These are phyloP conservation scores for Albatrellus ellisii DNA, from an alignment of 768 basidiomycete species.

Conservation along the genomic window DNA sequence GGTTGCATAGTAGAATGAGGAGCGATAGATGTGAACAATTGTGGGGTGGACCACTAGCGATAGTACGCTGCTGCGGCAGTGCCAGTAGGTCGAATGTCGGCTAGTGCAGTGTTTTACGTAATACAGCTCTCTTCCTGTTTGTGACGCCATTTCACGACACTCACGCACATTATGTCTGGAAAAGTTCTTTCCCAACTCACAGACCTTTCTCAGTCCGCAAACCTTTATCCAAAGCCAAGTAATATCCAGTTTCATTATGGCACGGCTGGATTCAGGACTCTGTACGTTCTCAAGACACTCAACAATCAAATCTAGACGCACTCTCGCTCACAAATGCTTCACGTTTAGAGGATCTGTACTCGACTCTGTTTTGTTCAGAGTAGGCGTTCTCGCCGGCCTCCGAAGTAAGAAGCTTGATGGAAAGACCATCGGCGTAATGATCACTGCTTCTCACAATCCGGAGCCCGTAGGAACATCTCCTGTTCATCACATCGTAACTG, in stretches of 20 bases:
- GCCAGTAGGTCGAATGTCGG: no score
- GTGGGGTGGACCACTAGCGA: no score
- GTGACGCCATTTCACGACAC: no score
- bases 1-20: constrained; percentile 36
- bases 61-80: no score
- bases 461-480: constrained; percentile 47
- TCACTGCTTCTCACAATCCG: constrained; percentile 99
- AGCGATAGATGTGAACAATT: no score
- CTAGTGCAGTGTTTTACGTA: no score
- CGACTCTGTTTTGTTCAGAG: constrained; percentile 88
- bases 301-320: not conserved
- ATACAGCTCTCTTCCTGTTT: no score
- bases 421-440: constrained; percentile 92
- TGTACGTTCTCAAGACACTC: constrained; percentile 36
- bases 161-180: constrained; percentile 15
- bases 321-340: no score
- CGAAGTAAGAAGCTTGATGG: constrained; percentile 89
- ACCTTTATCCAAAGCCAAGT: constrained; percentile 61
- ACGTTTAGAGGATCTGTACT: constrained; percentile 59
- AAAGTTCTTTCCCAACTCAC: constrained; percentile 22
- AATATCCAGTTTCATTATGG: constrained; percentile 73
- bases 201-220: constrained; percentile 34
- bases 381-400: constrained; percentile 81
- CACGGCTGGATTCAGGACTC: constrained; percentile 87
- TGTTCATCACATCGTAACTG: constrained; percentile 4